Evolutionary conservation across 108 stramenopile genomes (phyloP), one percentile per base, ranked within the genome.

Genomic region (Chaetoceros muelleri): DNA sequence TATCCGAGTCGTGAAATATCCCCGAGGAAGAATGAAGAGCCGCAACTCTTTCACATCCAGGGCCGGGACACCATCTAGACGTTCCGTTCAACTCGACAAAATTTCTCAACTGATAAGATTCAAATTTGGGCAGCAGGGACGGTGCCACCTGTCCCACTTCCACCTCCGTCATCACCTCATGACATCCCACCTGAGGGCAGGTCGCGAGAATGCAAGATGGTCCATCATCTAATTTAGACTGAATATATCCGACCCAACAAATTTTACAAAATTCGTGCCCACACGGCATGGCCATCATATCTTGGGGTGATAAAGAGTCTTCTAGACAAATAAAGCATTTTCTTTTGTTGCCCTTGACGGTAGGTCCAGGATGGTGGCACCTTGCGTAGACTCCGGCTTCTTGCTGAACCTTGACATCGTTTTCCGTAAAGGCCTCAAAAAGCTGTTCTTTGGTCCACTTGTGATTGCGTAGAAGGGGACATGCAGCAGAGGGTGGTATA

Each of bases 51-150:
- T 82, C 91, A 65, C 99, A 99, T 28, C 93, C 92, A 26, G 75
- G 70, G 34, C 93, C 98, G 23, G 99, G 99, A 66, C 99, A 99
- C 87, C 95, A 98, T 20, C 97, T 82, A 13, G 97, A 91, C 66
- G 86, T 66, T 23, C 67, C 81, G 75, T 87, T 91, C 58, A 83
- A 86, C 47, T 97, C 94, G 17, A 99, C 97, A 68, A 97, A 98
- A 53, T 76, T 75, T 48, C 87, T 82, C 30, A 95, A 83, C 48
- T 93, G 90, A 58, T 78, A 97, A 22, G 52, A 63, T 48, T 75
- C 63, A 61, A 83, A 97, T 60, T 82, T 80, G 21, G 62, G 65
- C 53, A 82, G 62, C 23, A 69, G 53, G 7, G 77, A 72, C 0
- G 79, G 81, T 5, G 85, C 77, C 22, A 62, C 51, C 51, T 58